Percentiles rank a stretch among this genome's conserved stretches.
These are phyloP conservation scores for Trebouxia sp. DNA, from an alignment of 139 green algal genomes.

Conservation along the genomic window DNA sequence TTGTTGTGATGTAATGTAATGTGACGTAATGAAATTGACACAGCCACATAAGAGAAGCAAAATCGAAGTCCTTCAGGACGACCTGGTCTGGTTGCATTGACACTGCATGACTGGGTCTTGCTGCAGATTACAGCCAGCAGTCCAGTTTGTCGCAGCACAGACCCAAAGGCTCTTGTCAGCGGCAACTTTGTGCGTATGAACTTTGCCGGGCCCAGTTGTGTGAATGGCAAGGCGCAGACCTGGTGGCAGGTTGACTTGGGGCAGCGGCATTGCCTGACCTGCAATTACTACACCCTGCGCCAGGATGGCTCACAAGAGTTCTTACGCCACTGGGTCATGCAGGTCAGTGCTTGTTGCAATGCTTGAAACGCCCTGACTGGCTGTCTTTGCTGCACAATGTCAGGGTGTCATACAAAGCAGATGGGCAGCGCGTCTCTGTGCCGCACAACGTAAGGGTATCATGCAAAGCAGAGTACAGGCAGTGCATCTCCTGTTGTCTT, in stretches of 20 bases:
- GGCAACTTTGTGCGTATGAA: constrained; percentile 64
- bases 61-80: not conserved
- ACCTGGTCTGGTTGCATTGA: not conserved
- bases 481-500: not conserved
- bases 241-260: constrained; percentile 86
- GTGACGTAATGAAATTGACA: not conserved
- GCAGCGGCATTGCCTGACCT: constrained; percentile 54
- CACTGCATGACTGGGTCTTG: not conserved
- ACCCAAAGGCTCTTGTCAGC: constrained; percentile 65
- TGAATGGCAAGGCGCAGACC: constrained; percentile 9
- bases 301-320: constrained; percentile 80
- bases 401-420: not conserved
- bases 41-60: not conserved
- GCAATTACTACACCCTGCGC: constrained; percentile 86
- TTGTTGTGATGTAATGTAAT: not conserved
- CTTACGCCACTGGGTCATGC: constrained; percentile 75
- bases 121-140: constrained; percentile 57
- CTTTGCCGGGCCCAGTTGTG: constrained; percentile 62
- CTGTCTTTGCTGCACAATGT: not conserved
- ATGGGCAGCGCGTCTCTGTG: not conserved
- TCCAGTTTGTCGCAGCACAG: constrained; percentile 64
- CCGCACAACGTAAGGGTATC: not conserved
- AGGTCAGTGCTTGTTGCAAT: constrained; percentile 49
- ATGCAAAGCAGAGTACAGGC: not conserved
- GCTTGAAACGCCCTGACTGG: not conserved